Evolutionary conservation across 352 stramenopile genomes (phyloP).

Genomic region (Phytophthora chlamydospora): DNA sequence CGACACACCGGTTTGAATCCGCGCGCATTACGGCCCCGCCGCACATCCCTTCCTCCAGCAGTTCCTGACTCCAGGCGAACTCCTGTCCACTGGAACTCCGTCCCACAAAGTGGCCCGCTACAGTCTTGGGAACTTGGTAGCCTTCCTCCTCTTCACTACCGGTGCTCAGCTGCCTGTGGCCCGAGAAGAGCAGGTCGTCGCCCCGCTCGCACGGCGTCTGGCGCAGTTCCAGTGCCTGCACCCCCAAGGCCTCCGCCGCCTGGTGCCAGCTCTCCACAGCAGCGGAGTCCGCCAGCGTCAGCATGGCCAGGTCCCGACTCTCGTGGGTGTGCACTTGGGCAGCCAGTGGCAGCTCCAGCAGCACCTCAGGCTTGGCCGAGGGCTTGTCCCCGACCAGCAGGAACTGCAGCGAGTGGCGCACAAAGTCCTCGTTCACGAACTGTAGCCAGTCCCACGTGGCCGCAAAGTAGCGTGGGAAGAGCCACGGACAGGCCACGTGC

Average conservation of each 20-base stretch:
- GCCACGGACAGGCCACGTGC: conserved; percentile 84
- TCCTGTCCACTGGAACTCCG: conserved; percentile 62
- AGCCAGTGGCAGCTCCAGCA: conserved; percentile 63
- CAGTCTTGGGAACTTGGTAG: conserved; percentile 45
- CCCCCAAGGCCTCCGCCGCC: conserved; percentile 30
- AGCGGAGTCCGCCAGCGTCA: conserved; percentile 49
- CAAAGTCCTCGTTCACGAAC: conserved; percentile 77
- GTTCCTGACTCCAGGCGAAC: conserved; percentile 76
- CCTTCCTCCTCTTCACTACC: conserved; percentile 13
- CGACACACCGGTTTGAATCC: conserved; percentile 50
- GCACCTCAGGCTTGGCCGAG: conserved; percentile 36
- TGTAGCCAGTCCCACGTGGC: conserved; percentile 87
- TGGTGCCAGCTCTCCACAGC: conserved; percentile 29
- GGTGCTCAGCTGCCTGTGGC: conserved; percentile 37
- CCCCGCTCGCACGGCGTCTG: conserved; percentile 29
- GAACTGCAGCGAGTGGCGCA: conserved; percentile 73
- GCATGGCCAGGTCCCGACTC: conserved; percentile 63
- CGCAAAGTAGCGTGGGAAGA: conserved; percentile 76
- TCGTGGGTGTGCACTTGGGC: conserved; percentile 59
- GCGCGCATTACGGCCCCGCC: conserved; percentile 65
- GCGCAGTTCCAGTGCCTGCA: conserved; percentile 49
- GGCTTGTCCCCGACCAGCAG: conserved; percentile 37
- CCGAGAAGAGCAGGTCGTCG: conserved; percentile 56
- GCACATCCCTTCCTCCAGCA: conserved; percentile 86
- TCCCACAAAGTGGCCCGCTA: conserved; percentile 66